Evolutionary conservation across 2,329 filamentous ascomycete species (phyloP).

Genomic region (Exophiala xenobiotica): DNA sequence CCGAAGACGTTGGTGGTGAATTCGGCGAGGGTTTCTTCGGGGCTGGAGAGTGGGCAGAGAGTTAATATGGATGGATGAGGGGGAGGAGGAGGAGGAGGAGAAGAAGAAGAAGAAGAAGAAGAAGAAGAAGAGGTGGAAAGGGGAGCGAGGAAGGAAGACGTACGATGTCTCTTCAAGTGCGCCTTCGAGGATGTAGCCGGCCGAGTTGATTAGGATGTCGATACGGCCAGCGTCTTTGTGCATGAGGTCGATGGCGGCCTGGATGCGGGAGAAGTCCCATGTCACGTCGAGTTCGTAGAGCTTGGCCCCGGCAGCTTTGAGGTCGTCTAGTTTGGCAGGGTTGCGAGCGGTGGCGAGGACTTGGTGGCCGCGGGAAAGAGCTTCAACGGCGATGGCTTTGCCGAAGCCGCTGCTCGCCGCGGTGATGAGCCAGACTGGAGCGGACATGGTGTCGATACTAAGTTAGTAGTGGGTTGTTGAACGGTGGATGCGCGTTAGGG

Average conservation of each 20-base stretch:
- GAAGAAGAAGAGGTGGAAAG: neutral
- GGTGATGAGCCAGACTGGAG: conserved; percentile 34
- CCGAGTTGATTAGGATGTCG: neutral
- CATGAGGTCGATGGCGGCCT: neutral
- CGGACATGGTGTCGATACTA: too few species aligned
- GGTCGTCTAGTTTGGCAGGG: conserved; percentile 22
- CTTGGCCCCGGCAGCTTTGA: neutral
- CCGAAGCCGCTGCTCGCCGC: conserved; percentile 36
- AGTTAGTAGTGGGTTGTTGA: too few species aligned
- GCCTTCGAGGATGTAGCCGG: neutral
- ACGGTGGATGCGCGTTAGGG: too few species aligned
- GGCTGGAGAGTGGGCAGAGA: neutral
- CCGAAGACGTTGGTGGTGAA: conserved; percentile 51
- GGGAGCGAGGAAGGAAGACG: neutral
- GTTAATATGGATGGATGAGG: neutral
- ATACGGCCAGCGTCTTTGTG: neutral
- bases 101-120: neutral
- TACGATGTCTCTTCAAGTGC: neutral
- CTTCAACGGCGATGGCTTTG: conserved; percentile 24
- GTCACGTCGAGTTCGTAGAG: neutral
- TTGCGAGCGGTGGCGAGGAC: conserved; percentile 35
- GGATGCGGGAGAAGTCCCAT: neutral
- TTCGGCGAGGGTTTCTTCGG: conserved; percentile 1
- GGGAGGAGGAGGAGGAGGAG: neutral
- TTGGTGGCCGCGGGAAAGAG: conserved; percentile 28